phyloP scores from a whole-genome alignment of 768 basidiomycete genomes.

The Zangia roseola region DNA sequence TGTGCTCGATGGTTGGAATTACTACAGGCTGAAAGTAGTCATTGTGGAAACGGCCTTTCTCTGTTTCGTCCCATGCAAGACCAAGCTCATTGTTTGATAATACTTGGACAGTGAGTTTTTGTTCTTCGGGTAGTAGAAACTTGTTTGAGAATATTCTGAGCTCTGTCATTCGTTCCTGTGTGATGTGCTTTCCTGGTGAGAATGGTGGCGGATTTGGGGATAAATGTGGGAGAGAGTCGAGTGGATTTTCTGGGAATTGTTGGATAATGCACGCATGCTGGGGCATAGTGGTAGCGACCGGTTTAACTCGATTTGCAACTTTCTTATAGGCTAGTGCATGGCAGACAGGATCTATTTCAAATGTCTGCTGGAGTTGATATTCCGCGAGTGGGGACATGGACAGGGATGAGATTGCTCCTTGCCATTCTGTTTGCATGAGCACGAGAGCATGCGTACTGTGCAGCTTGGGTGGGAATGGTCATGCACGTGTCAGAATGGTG shows the following conservation, averaged over 20 bases:
- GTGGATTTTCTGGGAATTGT: constrained; percentile 35
- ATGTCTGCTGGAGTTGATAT: background rate
- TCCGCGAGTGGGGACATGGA: background rate
- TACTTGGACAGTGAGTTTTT: constrained; percentile 13
- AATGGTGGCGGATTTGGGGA: background rate
- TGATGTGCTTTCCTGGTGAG: background rate
- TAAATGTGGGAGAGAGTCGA: constrained; percentile 22
- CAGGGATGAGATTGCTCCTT: background rate
- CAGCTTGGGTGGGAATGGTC: background rate
- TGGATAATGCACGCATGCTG: constrained; percentile 32
- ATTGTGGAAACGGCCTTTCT: constrained; percentile 34
- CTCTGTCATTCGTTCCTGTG: background rate
- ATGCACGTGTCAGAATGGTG: background rate
- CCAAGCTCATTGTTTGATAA: constrained; percentile 30
- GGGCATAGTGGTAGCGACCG: constrained; percentile 28
- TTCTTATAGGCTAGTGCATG: constrained; percentile 31
- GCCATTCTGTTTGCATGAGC: background rate
- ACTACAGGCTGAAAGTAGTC: constrained; percentile 35
- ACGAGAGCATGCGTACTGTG: background rate
- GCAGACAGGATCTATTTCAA: background rate
- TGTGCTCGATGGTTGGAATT: constrained; percentile 37
- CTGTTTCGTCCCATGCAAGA: constrained; percentile 39
- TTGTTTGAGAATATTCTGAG: background rate
- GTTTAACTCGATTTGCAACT: constrained; percentile 31
- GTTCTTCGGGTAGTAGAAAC: constrained; percentile 6